Evolutionary conservation across 2,329 filamentous ascomycete species (phyloP), one percentile per base, ranked within the genome.

Genomic region (Fusarium temperatum): DNA sequence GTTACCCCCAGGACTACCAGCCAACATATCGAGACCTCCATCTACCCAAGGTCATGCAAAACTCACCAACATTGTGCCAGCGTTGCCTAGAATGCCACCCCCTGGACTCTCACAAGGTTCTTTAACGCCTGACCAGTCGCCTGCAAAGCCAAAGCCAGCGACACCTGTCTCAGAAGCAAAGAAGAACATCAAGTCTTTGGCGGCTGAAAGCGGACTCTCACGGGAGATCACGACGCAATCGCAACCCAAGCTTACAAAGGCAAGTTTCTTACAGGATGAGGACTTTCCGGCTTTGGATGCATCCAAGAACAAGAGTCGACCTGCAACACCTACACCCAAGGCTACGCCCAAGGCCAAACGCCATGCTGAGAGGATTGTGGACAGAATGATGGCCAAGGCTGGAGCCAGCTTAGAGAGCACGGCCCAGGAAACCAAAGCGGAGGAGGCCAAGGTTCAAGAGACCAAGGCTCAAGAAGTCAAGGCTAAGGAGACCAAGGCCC

Each of bases 271-370:
- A 50, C 86, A 90, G 67, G 88, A 90, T 30, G 89, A 91, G 74
- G 90, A 92, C 73, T 92, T 91, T 74, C 90, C 90, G 17, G 87
- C 89, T 7, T 82, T 92, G 11, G 85, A 88, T 68, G 83, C 87
- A 15, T 81, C 84, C 28, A 80, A 48, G 82, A 84, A 42, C 53
- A 74, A 28, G 76, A 80, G 39, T 60, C 80, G 45, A 78, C 81
- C 83, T 7, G 77, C 83, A 3, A 84, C 82, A 17, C 80, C 82
- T 3, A 79, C 80, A 2, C 78, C 82, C 11, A 83, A 80, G 59
- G 78, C 78, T 56, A 81, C 81, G 48, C 81, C 81, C 8, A 78
- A 80, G 47, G 73, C 78, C 14, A 83, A 80, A 76, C 81, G 78
- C 39, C 61, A 74, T 22, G 62, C 62, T 42, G 81, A 84, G 61